Conservation (phyloP, 192 early-diverging fungal genomes). For the Coemansia biformis region DNA sequence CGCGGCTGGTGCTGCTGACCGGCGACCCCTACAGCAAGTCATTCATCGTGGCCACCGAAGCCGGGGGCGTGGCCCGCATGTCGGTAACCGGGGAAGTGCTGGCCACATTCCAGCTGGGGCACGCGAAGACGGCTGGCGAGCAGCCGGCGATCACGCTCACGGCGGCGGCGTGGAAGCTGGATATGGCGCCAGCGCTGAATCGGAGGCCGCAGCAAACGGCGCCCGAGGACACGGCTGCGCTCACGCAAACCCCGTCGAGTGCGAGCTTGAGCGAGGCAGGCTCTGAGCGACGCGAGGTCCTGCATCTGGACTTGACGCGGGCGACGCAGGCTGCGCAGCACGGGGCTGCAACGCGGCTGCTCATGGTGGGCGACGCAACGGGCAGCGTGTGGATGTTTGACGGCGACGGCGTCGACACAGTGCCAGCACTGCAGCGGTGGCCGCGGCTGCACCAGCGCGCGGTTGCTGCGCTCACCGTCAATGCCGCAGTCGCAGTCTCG, state of each 20-base stretch:
- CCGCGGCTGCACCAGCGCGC: conserved; percentile 23
- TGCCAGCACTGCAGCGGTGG: conserved; percentile 9
- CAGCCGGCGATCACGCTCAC: conserved; percentile 6
- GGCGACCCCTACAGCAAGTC: conserved; percentile 22
- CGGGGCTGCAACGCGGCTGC: conserved; percentile 5
- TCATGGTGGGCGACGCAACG: conserved; percentile 25
- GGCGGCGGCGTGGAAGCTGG: conserved; percentile 7
- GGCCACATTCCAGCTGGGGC: conserved; percentile 1
- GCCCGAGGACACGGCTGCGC: no score
- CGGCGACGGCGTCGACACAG: conserved; percentile 2
- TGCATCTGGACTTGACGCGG: not conserved
- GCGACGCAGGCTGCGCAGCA: not conserved
- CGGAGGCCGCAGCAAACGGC: no score
- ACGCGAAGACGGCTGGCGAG: not conserved
- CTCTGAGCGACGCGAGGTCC: no score
- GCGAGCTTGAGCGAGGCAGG: no score
- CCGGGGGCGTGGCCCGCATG: conserved; percentile 20
- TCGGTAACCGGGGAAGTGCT: conserved; percentile 4
- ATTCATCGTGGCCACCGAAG: conserved; percentile 24
- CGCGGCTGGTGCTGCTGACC: conserved; percentile 19
- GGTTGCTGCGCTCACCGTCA: conserved; percentile 17
- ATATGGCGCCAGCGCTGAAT: not conserved
- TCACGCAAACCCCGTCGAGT: no score
- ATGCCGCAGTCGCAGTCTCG: conserved; percentile 19
- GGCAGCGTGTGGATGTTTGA: conserved; percentile 32